Conservation (phyloP, 768 basidiomycete genomes). For the Tulasnella sp. region DNA sequence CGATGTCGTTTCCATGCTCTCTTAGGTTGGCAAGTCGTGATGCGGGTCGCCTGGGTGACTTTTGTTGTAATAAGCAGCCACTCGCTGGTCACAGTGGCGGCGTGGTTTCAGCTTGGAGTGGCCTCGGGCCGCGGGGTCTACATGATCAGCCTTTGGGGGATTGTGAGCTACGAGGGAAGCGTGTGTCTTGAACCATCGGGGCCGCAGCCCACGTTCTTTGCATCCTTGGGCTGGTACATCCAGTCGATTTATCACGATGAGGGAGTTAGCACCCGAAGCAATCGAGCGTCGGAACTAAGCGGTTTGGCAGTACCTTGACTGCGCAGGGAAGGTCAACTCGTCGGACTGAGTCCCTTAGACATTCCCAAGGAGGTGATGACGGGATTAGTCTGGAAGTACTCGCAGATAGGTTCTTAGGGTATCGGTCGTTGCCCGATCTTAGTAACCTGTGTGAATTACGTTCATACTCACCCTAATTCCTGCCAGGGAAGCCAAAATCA, state of each 20-base stretch:
- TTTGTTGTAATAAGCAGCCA: neutral
- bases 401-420: slow-evolving; percentile 62
- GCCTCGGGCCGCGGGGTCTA: neutral
- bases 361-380: slow-evolving; percentile 85
- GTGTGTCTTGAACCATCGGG: slow-evolving; percentile 62
- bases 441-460: slow-evolving; percentile 41
- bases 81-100: too few species aligned
- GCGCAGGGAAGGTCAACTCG: slow-evolving; percentile 9
- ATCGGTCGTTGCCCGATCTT: slow-evolving; percentile 66
- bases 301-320: neutral
- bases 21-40: neutral
- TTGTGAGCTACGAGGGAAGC: too few species aligned
- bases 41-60: neutral
- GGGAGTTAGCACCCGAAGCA: slow-evolving; percentile 32
- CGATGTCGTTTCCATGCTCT: neutral
- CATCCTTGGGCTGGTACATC: slow-evolving; percentile 73
- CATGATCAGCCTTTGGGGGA: neutral
- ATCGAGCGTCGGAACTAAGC: slow-evolving; percentile 40
- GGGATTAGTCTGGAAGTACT: slow-evolving; percentile 38
- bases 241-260: slow-evolving; percentile 78
- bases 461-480: slow-evolving; percentile 69
- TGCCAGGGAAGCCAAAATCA: slow-evolving; percentile 51
- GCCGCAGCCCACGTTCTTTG: slow-evolving; percentile 79
- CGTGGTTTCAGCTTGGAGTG: too few species aligned
- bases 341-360: slow-evolving; percentile 66